Conservation (phyloP, 2,329 filamentous ascomycete species). For the Ilyonectria mors-panacis region DNA sequence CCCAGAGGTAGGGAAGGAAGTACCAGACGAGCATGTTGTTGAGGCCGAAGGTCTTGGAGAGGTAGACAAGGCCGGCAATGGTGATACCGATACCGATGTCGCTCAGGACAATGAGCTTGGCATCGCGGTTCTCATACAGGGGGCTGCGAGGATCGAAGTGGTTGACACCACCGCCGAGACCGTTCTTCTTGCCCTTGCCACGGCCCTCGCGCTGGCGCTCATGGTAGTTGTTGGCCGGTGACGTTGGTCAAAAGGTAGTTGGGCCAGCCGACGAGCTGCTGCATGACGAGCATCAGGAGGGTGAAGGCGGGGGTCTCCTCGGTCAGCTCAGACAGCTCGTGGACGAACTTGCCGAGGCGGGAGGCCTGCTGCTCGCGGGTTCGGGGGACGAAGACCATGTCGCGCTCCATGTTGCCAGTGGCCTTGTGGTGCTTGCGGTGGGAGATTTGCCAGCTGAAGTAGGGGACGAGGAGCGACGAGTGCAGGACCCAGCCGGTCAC, state of each 20-base stretch:
- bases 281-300: slow-evolving; percentile 78
- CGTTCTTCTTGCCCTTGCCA: slow-evolving; percentile 92
- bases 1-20: slow-evolving; percentile 94
- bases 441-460: slow-evolving; percentile 99
- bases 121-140: slow-evolving; percentile 92
- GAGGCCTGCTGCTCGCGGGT: slow-evolving; percentile 86
- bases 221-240: slow-evolving; percentile 97
- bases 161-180: slow-evolving; percentile 85
- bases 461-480: slow-evolving; percentile 90
- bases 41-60: slow-evolving; percentile 86
- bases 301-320: slow-evolving; percentile 96
- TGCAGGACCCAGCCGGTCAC: slow-evolving; percentile 93
- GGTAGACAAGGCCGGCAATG: slow-evolving; percentile 72
- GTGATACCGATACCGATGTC: slow-evolving; percentile 84
- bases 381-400: slow-evolving; percentile 99
- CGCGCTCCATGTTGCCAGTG: slow-evolving; percentile 95
- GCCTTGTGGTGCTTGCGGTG: slow-evolving; percentile 99
- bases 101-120: slow-evolving; percentile 87
- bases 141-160: slow-evolving; percentile 93
- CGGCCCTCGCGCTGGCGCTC: slow-evolving; percentile 92
- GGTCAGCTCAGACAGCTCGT: slow-evolving; percentile 89
- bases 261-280: slow-evolving; percentile 95
- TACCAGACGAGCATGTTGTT: slow-evolving; percentile 95
- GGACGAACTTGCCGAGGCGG: slow-evolving; percentile 79
- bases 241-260: slow-evolving; percentile 93